Conservation (phyloP, 441 rosid species). For the Isatis lusitanica region DNA sequence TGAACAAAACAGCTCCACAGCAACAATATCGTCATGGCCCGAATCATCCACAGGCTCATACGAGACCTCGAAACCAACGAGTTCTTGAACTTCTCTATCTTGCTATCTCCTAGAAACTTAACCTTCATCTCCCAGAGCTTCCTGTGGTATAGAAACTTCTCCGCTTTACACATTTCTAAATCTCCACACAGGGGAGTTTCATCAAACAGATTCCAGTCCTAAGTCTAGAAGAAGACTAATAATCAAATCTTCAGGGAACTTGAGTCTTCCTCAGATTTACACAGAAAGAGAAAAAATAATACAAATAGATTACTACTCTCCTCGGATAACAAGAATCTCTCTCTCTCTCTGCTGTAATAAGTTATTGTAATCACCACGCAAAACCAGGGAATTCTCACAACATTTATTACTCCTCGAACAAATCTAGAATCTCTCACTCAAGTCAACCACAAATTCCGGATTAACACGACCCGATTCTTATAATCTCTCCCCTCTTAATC, state of each 20-base stretch:
- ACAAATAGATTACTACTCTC: slow-evolving; percentile 2
- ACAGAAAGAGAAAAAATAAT: not conserved
- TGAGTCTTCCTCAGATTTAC: slow-evolving; percentile 19
- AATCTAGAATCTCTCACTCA: slow-evolving; percentile 17
- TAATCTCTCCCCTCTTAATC: not conserved
- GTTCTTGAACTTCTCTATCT: slow-evolving; percentile 45
- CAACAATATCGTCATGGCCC: slow-evolving; percentile 79
- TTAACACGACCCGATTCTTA: not conserved
- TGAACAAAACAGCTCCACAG: slow-evolving; percentile 96
- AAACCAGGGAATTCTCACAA: slow-evolving; percentile 28
- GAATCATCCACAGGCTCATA: slow-evolving; percentile 83
- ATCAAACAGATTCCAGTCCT: slow-evolving; percentile 12
- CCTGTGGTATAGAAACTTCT: slow-evolving; percentile 39
- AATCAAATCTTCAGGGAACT: slow-evolving; percentile 1
- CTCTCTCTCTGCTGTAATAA: not conserved
- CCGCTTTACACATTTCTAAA: slow-evolving; percentile 59
- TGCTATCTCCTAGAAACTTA: slow-evolving; percentile 47
- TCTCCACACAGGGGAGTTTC: slow-evolving; percentile 21
- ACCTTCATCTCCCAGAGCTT: slow-evolving; percentile 45
- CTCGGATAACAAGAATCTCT: not conserved
- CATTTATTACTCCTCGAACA: slow-evolving; percentile 31
- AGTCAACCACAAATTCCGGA: slow-evolving; percentile 30
- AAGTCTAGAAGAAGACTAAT: not conserved
- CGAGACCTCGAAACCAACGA: slow-evolving; percentile 44
- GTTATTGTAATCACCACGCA: slow-evolving; percentile 22